phyloP scores from a whole-genome alignment of 169 alveolate genomes.

The Theileria orientalis region DNA sequence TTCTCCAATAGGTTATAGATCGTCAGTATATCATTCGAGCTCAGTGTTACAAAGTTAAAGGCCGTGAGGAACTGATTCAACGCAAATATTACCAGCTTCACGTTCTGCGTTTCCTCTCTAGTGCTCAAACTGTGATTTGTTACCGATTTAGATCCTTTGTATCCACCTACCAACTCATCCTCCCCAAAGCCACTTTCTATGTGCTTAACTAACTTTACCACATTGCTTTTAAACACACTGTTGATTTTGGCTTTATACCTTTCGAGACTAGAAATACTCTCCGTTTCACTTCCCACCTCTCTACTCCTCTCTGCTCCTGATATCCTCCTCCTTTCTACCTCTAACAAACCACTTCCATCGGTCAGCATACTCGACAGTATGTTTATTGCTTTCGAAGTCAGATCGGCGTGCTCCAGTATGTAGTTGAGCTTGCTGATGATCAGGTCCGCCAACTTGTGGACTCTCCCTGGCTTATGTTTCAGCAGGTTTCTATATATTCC shows the following conservation, averaged over 20 bases:
- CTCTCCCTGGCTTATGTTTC: neutral
- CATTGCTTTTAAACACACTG: neutral
- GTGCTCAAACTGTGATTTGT: neutral
- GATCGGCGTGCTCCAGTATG: neutral
- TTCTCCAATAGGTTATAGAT: too few relatives aligned
- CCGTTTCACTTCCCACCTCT: neutral
- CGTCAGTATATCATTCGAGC: neutral
- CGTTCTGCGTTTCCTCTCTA: neutral
- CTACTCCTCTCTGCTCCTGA: too few relatives aligned
- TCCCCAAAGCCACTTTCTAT: neutral
- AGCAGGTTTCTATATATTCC: neutral
- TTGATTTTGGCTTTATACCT: neutral
- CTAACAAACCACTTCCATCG: too few relatives aligned
- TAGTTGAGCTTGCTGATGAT: neutral
- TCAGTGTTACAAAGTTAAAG: constrained; percentile 5
- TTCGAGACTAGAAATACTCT: neutral
- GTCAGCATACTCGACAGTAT: neutral
- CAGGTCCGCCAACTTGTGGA: neutral
- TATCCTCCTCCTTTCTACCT: too few relatives aligned
- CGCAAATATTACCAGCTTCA: neutral
- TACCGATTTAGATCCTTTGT: neutral
- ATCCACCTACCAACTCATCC: too few relatives aligned
- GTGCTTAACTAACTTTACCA: neutral
- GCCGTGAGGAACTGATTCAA: neutral
- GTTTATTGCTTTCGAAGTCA: neutral